Percentiles rank a stretch among this genome's conserved stretches.
Conservation (phyloP, 305 asterid genomes). For the Fraxinus greggii region DNA sequence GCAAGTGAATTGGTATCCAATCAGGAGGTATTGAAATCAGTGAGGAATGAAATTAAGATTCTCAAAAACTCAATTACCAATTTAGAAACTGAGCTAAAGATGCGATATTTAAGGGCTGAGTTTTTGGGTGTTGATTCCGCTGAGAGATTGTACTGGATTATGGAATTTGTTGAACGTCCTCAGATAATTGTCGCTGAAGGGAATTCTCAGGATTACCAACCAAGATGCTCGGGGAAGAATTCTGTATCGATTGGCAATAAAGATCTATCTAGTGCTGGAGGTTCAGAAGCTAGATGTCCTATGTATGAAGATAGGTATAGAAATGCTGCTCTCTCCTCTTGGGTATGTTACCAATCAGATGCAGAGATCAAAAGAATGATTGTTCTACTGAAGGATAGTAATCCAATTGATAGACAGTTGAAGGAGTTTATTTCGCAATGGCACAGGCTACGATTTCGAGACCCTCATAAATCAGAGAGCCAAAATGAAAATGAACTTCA, state of each 20-base stretch:
- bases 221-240: background rate
- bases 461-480: background rate
- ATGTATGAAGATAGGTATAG: background rate
- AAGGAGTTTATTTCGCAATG: background rate
- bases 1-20: background rate
- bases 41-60: background rate
- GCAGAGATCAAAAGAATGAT: background rate
- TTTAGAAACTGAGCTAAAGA: background rate
- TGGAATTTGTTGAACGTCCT: background rate
- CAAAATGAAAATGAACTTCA: background rate
- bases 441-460: background rate
- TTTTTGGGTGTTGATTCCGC: constrained; percentile 9
- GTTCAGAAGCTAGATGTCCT: background rate
- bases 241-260: background rate
- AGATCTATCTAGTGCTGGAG: background rate
- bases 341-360: constrained; percentile 16
- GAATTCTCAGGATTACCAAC: background rate
- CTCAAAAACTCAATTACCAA: background rate
- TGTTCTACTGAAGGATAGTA: background rate
- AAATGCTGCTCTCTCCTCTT: background rate
- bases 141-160: constrained; percentile 18
- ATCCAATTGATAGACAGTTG: background rate
- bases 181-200: background rate
- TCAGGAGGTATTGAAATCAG: background rate
- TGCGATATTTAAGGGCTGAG: background rate